A percentile compares a stretch with the other conserved stretches of the same genome.
phyloP scores from a whole-genome alignment of 495 filamentous ascomycete species.

The Neurospora tetrasperma region DNA sequence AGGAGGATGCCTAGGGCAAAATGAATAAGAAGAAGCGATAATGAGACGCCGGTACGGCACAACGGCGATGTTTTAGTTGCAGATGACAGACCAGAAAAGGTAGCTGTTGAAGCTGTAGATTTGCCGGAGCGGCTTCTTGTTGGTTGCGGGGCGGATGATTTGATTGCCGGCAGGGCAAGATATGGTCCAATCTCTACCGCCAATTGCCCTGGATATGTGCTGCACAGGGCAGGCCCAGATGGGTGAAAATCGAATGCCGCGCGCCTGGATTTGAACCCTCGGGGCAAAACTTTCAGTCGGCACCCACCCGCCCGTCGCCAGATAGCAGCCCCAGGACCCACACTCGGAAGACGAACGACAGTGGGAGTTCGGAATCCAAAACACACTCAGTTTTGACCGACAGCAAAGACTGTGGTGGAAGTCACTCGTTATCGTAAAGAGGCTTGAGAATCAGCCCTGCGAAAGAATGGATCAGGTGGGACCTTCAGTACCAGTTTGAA shows the following conservation, averaged over 20 bases:
- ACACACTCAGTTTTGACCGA: not conserved
- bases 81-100: not conserved
- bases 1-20: not conserved
- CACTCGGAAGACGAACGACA: not conserved
- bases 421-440: not conserved
- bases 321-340: not conserved
- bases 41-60: not conserved
- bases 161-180: slow-evolving; percentile 23
- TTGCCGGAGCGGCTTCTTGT: slow-evolving; percentile 15
- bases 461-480: not conserved
- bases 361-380: not conserved
- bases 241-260: not conserved
- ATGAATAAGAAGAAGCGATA: not conserved
- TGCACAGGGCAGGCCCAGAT: not conserved
- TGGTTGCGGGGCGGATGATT: slow-evolving; percentile 9
- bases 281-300: not conserved
- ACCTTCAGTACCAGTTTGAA: not conserved
- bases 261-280: not conserved
- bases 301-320: not conserved
- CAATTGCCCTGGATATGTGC: slow-evolving; percentile 11
- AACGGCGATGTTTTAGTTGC: not conserved
- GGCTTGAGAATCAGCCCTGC: not conserved
- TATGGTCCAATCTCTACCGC: slow-evolving; percentile 7
- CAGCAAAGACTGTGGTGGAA: not conserved
- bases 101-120: not conserved